Evolutionary conservation across 176 grass and related monocot species (phyloP).

Genomic region (Zoysia pacifica): DNA sequence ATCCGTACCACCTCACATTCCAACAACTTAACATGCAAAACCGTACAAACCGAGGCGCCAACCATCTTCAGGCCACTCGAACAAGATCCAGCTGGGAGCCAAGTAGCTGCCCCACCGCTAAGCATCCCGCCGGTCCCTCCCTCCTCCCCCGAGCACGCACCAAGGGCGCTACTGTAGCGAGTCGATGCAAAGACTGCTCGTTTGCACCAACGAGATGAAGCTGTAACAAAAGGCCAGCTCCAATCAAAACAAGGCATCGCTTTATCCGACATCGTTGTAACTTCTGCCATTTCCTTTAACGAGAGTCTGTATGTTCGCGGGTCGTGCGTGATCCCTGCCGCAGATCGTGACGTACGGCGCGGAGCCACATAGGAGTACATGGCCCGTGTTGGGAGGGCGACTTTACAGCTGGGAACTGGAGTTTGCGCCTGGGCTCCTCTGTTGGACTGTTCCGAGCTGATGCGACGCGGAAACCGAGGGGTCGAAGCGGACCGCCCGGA

Average conservation of each 20-base stretch:
- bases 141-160: conserved; percentile 1
- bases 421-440: conserved; percentile 6
- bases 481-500: conserved; percentile 11
- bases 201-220: conserved; percentile 2
- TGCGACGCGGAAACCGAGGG: conserved; percentile 34
- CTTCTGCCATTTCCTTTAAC: background rate
- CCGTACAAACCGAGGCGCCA: conserved; percentile 27
- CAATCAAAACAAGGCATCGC: conserved; percentile 41
- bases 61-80: conserved; percentile 20
- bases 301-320: background rate
- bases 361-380: background rate
- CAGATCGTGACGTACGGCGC: conserved; percentile 30
- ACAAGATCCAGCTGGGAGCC: conserved; percentile 39
- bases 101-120: background rate
- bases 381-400: background rate
- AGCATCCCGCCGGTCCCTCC: conserved; percentile 20
- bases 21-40: conserved; percentile 12
- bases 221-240: conserved; percentile 28
- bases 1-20: conserved; percentile 38
- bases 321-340: conserved; percentile 22
- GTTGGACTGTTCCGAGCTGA: conserved; percentile 50
- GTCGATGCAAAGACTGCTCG: conserved; percentile 35
- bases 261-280: conserved; percentile 41
- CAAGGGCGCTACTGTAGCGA: conserved; percentile 41
- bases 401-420: conserved; percentile 39